These are phyloP conservation scores for Nicotiana noctiflora DNA, from an alignment of 257 asterid species.

Conservation along the genomic window DNA sequence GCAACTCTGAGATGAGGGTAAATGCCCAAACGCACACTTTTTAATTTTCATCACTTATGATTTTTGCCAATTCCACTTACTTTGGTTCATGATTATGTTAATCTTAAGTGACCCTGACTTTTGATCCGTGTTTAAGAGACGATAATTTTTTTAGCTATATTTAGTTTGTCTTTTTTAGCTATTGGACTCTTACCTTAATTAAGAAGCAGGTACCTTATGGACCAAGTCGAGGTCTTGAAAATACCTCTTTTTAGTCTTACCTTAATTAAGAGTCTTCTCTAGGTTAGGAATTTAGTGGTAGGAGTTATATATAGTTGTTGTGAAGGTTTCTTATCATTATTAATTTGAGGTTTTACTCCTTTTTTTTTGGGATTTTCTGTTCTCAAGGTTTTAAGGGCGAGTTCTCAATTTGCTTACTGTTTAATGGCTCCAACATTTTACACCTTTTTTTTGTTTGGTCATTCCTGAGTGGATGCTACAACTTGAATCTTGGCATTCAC, in stretches of 20 bases:
- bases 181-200: background rate
- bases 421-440: background rate
- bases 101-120: background rate
- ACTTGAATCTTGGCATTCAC: background rate
- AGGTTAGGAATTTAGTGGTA: background rate
- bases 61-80: background rate
- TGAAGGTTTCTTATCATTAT: background rate
- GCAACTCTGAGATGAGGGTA: slow-evolving; percentile 99
- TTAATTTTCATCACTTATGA: background rate
- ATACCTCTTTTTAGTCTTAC: no score
- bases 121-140: background rate
- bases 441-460: background rate
- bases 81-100: background rate
- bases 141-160: background rate
- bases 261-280: background rate
- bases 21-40: background rate
- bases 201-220: background rate
- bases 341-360: background rate
- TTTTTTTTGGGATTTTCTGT: background rate
- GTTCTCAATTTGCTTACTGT: background rate
- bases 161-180: background rate
- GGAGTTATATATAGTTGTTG: background rate
- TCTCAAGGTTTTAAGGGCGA: background rate
- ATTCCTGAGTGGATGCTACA: background rate
- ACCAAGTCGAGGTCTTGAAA: no score